These are phyloP conservation scores for Diaporthe sp. DNA, from an alignment of 2,329 filamentous ascomycete species.

Conservation along the genomic window DNA sequence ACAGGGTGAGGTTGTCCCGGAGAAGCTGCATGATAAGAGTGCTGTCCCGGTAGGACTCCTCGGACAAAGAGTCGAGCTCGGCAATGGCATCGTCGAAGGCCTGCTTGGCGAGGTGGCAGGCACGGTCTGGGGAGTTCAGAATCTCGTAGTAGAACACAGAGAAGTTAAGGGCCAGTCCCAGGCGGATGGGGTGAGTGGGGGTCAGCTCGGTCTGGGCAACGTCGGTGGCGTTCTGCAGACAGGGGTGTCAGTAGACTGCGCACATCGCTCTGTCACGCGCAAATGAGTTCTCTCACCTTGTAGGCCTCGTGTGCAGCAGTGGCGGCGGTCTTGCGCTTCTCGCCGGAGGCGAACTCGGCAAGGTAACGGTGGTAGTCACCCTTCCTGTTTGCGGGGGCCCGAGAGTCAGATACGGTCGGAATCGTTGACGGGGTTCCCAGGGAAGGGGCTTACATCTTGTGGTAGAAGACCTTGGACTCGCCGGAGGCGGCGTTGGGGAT, in stretches of 20 bases:
- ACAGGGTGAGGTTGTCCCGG: constrained; percentile 97
- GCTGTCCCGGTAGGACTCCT: constrained; percentile 99
- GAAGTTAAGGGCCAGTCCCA: constrained; percentile 98
- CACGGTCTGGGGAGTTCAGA: constrained; percentile 96
- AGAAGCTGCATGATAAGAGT: constrained; percentile 99
- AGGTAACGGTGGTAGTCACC: constrained; percentile 97
- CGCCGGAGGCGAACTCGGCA: constrained; percentile 91
- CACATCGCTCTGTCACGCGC: not conserved
- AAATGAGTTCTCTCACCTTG: constrained; percentile 77
- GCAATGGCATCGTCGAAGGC: constrained; percentile 99
- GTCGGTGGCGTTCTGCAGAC: constrained; percentile 87
- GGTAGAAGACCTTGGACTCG: constrained; percentile 99
- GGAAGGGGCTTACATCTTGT: constrained; percentile 90
- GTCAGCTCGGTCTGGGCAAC: constrained; percentile 98
- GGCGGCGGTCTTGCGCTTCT: constrained; percentile 91
- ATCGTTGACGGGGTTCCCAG: not conserved
- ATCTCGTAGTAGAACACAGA: constrained; percentile 99
- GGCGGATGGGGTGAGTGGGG: constrained; percentile 97
- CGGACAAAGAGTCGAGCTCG: constrained; percentile 96
- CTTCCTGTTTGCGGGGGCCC: constrained; percentile 75
- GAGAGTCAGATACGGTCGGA: constrained; percentile 33
- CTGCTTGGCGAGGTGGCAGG: constrained; percentile 99
- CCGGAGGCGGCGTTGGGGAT: constrained; percentile 97
- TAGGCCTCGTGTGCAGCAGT: constrained; percentile 94
- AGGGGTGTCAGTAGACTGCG: constrained; percentile 37